Evolutionary conservation across 129 eudicot genomes (phyloP).

Genomic region (Flaveria trinervia): DNA sequence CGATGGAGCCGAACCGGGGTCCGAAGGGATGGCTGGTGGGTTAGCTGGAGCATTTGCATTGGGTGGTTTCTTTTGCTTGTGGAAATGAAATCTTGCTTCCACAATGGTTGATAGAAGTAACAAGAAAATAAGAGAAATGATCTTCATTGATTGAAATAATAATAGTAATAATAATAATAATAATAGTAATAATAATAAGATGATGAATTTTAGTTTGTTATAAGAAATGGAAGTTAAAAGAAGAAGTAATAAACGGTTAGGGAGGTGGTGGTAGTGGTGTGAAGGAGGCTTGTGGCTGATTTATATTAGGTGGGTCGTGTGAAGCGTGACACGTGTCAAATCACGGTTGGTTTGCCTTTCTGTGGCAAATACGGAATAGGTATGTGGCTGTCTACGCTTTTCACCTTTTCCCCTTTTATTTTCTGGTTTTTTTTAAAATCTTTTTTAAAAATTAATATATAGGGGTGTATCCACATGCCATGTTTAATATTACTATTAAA

Average conservation of each 20-base stretch:
- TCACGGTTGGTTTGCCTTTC: constrained; percentile 39
- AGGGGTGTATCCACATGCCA: too few relatives aligned
- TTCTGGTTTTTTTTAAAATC: too few relatives aligned
- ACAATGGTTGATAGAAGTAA: constrained; percentile 37
- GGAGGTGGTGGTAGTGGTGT: too few relatives aligned
- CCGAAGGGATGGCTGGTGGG: constrained; percentile 42
- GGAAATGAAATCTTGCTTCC: constrained; percentile 37
- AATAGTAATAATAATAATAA: background rate
- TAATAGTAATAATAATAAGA: background rate
- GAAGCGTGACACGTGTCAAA: constrained; percentile 42
- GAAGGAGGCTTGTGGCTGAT: constrained; percentile 30
- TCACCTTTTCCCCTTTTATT: too few relatives aligned
- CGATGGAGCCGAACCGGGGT: constrained; percentile 19
- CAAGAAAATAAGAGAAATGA: background rate
- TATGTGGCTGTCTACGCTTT: too few relatives aligned
- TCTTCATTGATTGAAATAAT: constrained; percentile 2
- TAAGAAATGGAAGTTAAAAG: too few relatives aligned
- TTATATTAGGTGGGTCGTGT: constrained; percentile 27
- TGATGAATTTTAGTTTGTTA: too few relatives aligned
- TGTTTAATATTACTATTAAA: too few relatives aligned
- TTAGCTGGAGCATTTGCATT: constrained; percentile 15
- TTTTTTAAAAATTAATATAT: too few relatives aligned
- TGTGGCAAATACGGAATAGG: background rate
- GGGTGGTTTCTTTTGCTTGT: constrained; percentile 30
- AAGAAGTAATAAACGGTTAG: too few relatives aligned